These are phyloP conservation scores for Candida golubevii DNA, from an alignment of 805 yeast species.

Conservation along the genomic window DNA sequence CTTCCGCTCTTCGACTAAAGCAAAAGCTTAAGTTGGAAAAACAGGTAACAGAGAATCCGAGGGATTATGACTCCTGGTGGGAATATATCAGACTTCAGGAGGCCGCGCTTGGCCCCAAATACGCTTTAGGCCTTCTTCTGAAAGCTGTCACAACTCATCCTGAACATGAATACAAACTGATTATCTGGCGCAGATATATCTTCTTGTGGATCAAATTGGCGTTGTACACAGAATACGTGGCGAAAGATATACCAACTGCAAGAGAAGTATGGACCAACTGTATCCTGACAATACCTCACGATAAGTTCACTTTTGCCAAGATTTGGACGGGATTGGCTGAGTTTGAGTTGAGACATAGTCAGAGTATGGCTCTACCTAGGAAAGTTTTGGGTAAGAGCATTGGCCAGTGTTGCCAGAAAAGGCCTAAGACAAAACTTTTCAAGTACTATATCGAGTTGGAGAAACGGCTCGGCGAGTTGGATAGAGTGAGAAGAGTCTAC, in stretches of 20 bases:
- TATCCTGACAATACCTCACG: constrained; percentile 51
- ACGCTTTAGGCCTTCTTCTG: constrained; percentile 36
- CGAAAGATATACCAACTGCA: constrained; percentile 41
- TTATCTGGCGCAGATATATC: constrained; percentile 65
- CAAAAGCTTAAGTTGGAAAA: constrained; percentile 54
- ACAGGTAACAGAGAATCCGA: constrained; percentile 41
- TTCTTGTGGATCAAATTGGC: constrained; percentile 68
- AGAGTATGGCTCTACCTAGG: constrained; percentile 48
- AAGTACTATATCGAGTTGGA: constrained; percentile 67
- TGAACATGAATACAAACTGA: constrained; percentile 21
- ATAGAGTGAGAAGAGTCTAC: constrained; percentile 69
- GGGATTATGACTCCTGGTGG: constrained; percentile 85
- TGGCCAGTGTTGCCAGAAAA: constrained; percentile 42
- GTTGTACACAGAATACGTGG: constrained; percentile 52
- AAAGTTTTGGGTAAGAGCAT: constrained; percentile 67
- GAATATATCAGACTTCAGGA: constrained; percentile 51
- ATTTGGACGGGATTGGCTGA: constrained; percentile 70
- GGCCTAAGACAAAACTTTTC: constrained; percentile 57
- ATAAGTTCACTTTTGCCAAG: constrained; percentile 60
- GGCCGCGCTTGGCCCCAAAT: constrained; percentile 26
- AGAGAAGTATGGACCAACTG: constrained; percentile 49
- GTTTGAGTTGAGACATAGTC: constrained; percentile 64
- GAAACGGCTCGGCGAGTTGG: constrained; percentile 67
- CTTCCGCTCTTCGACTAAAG: constrained; percentile 43
- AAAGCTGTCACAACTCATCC: constrained; percentile 43